phyloP scores from a whole-genome alignment of 495 filamentous ascomycete genomes.

The Xylaria grammica region DNA sequence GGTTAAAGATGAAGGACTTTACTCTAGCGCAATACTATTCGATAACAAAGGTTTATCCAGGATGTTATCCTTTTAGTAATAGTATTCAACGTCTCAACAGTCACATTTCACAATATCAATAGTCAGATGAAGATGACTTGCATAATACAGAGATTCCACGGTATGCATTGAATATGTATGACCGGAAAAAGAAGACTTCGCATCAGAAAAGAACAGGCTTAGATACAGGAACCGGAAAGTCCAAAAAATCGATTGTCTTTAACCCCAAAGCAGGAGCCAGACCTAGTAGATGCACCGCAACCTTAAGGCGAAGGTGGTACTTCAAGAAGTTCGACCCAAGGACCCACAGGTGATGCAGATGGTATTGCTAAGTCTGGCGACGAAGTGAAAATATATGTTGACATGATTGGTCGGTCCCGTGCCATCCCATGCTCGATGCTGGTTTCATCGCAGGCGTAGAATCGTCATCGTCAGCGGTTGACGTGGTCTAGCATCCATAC shows the following conservation, averaged over 20 bases:
- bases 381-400: conserved; percentile 33
- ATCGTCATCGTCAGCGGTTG: conserved; percentile 12
- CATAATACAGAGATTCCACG: background rate
- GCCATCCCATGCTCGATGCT: conserved; percentile 25
- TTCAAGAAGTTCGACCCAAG: conserved; percentile 64
- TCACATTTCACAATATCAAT: background rate
- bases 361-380: conserved; percentile 26
- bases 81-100: too few species aligned
- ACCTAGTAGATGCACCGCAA: conserved; percentile 20
- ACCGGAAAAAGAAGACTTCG: conserved; percentile 6
- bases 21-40: too few species aligned
- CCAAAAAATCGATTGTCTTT: conserved; percentile 18
- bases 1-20: too few species aligned
- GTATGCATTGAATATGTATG: conserved; percentile 16
- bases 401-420: conserved; percentile 25
- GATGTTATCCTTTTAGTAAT: too few species aligned
- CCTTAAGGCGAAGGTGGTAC: conserved; percentile 8
- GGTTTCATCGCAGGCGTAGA: conserved; percentile 30
- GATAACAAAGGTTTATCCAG: too few species aligned
- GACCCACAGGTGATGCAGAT: conserved; percentile 23
- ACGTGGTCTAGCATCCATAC: background rate
- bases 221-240: conserved; percentile 18
- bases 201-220: conserved; percentile 14
- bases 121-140: background rate
- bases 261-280: conserved; percentile 28